phyloP scores from a whole-genome alignment of 805 yeast species.

The Maudiozyma turicensis region DNA sequence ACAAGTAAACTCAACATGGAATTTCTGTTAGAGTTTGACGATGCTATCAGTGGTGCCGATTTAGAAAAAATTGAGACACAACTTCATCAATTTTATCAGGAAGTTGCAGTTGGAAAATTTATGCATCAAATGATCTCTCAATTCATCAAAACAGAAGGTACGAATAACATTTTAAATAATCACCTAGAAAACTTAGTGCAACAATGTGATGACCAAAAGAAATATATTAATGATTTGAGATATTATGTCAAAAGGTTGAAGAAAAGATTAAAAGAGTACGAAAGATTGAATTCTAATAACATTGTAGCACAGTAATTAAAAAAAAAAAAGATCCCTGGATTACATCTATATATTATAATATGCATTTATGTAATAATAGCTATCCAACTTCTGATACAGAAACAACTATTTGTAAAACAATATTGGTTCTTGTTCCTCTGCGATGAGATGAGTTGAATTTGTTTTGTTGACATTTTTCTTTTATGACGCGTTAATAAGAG shows the following conservation, averaged over 20 bases:
- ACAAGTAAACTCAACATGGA: conserved; percentile 1
- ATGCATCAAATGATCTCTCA: conserved; percentile 18
- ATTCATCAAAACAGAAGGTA: conserved; percentile 6
- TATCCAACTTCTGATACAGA: too few relatives aligned
- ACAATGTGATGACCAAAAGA: background rate
- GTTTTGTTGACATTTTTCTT: too few relatives aligned
- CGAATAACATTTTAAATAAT: background rate
- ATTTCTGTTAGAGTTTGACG: background rate
- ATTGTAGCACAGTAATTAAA: background rate
- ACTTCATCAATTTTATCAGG: conserved; percentile 10
- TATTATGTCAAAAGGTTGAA: background rate
- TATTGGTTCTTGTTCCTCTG: too few relatives aligned
- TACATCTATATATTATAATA: too few relatives aligned
- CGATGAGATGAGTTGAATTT: too few relatives aligned
- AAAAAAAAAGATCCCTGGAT: background rate
- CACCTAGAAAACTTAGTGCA: background rate
- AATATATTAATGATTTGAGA: background rate
- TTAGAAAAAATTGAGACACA: conserved; percentile 2
- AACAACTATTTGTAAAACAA: too few relatives aligned
- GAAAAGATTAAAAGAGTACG: background rate
- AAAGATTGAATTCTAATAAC: background rate
- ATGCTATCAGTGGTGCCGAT: background rate
- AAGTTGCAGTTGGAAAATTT: conserved; percentile 14
- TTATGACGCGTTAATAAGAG: too few relatives aligned
- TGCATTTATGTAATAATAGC: too few relatives aligned